Base-by-base conservation (phyloP, 2,329 filamentous ascomycete genomes). In the Ascomycota sp. region DNA sequence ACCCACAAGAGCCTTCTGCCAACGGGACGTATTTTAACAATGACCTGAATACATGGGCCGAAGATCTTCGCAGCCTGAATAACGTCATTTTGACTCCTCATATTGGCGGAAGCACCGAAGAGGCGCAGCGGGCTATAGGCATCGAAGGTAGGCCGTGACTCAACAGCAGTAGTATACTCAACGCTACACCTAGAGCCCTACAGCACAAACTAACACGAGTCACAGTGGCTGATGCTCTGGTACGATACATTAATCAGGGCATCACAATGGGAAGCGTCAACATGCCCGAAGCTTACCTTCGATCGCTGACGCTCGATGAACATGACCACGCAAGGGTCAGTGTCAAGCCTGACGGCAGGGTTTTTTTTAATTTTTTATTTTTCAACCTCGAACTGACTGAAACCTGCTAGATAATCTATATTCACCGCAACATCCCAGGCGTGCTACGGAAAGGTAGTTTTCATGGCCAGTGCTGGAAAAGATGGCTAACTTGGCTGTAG, bases 81-180 rank as follows among this genome's bases (percentile, higher is more conserved):
- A 98, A 98, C 57, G 63, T 98, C 40, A 92, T 98, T 41, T 64
- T 98, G 29, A 93, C 86, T 2, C 89, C 89, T 15, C 89, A 98
- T 52, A 95, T 98, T 46, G 89, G 89, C 43, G 89, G 89, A 32
- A 93, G 82, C 54, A 98, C 89, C 1, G 89, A 98, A 56, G 89
- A 98, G 57, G 89, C 89, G 5, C 89, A 98, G 58, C 75, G 80
- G 34, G 86, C 89, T 11, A 98, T 98, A 49, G 89, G 89, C 42
- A 67, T 91, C 26, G 89, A 98, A 62, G 67, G 66, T 66, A 52
- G 32, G 48, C 19, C 12, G 5, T 17, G 11, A 17, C 13, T 5
- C 13, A 19, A 8, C 8, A 5, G 13, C 25, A n/a, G n/a, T n/a
- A n/a, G n/a, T n/a, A n/a, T n/a, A n/a, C n/a, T n/a, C n/a, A n/a